phyloP scores from a whole-genome alignment of 352 stramenopile genomes.

The Pythium chondricola region DNA sequence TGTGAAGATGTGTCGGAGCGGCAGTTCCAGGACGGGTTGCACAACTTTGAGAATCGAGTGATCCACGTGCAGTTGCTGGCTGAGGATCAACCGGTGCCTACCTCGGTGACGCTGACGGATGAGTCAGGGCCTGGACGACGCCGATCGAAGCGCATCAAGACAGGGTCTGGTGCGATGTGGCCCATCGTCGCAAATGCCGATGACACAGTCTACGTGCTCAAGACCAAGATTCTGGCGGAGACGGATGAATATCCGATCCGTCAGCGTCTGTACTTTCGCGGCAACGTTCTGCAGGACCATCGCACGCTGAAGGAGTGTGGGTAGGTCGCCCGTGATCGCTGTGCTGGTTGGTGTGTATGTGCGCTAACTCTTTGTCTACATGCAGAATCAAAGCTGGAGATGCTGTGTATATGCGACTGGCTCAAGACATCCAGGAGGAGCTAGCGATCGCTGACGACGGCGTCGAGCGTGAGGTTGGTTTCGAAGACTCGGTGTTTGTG shows the following conservation, averaged over 20 bases:
- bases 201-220: constrained; percentile 72
- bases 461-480: constrained; percentile 62
- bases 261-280: constrained; percentile 68
- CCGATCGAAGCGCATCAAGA: constrained; percentile 57
- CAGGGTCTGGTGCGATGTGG: constrained; percentile 41
- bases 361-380: background rate
- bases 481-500: constrained; percentile 68
- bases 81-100: constrained; percentile 47
- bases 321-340: constrained; percentile 21
- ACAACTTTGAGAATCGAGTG: constrained; percentile 60
- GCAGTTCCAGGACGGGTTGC: constrained; percentile 35
- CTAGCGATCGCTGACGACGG: constrained; percentile 39
- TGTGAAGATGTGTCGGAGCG: constrained; percentile 41
- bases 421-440: constrained; percentile 53
- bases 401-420: constrained; percentile 65
- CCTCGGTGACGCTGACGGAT: constrained; percentile 30
- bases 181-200: constrained; percentile 43
- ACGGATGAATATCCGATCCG: constrained; percentile 60
- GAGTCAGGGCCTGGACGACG: constrained; percentile 39
- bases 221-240: constrained; percentile 69
- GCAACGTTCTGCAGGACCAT: constrained; percentile 44
- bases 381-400: constrained; percentile 68
- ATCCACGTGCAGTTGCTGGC: constrained; percentile 57
- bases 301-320: constrained; percentile 55
- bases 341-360: background rate